A percentile compares a stretch with the other conserved stretches of the same genome.
Evolutionary conservation across 495 filamentous ascomycete genomes (phyloP).

Genomic region (Penicillium angulare): DNA sequence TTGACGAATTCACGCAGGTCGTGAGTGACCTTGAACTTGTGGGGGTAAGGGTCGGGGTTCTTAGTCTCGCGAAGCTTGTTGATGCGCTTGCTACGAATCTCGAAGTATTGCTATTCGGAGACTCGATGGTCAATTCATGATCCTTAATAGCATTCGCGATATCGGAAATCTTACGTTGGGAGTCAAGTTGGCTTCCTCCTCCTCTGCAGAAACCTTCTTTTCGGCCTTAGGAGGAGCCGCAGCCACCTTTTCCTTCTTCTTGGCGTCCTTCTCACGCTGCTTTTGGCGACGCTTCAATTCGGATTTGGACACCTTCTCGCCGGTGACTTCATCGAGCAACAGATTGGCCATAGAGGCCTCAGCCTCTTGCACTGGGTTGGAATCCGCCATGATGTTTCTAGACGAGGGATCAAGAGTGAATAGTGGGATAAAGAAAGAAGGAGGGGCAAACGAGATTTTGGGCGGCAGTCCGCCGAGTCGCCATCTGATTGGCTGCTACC

Average conservation of each 20-base stretch:
- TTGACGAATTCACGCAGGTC: constrained; percentile 74
- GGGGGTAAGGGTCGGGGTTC: constrained; percentile 87
- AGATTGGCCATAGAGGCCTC: constrained; percentile 68
- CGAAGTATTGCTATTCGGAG: constrained; percentile 81
- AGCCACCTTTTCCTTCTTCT: constrained; percentile 84
- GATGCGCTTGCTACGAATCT: constrained; percentile 84
- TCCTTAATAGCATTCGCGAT: too few species aligned
- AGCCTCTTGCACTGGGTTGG: constrained; percentile 53
- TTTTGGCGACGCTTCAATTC: constrained; percentile 96
- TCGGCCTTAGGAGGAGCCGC: constrained; percentile 63
- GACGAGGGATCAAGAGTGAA: constrained; percentile 19
- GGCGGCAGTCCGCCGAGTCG: constrained; percentile 32
- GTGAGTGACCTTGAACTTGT: constrained; percentile 90
- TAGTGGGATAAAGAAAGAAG: constrained; percentile 25
- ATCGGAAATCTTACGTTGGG: constrained; percentile 68
- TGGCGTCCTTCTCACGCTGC: constrained; percentile 77
- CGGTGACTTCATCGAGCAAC: constrained; percentile 79
- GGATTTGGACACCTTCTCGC: constrained; percentile 81
- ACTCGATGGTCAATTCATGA: constrained; percentile 19
- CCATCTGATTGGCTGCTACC: constrained; percentile 36
- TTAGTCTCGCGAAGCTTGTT: constrained; percentile 80
- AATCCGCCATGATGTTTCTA: constrained; percentile 46
- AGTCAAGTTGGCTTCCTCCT: constrained; percentile 74
- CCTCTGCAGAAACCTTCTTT: constrained; percentile 68
- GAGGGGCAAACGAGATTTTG: constrained; percentile 38